These are phyloP conservation scores for Uncinocarpus reesii DNA, from an alignment of 2,329 filamentous ascomycete genomes.

Conservation along the genomic window DNA sequence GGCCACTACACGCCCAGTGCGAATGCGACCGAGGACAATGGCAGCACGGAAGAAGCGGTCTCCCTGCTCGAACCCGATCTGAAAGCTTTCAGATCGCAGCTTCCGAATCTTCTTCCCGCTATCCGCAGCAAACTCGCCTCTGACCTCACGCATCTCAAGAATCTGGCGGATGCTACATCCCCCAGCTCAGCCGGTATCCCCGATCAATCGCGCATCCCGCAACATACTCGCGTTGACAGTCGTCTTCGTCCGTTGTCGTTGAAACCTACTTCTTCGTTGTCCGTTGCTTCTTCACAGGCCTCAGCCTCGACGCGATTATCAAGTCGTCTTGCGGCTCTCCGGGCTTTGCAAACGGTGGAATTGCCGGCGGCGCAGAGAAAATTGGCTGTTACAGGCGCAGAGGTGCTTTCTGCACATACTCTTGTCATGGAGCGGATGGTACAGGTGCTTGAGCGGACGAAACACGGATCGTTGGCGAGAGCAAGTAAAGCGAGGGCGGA, in stretches of 20 bases:
- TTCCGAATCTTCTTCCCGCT: conserved; percentile 12
- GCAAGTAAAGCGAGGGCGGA: conserved; percentile 32
- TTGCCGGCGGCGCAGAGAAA: conserved; percentile 26
- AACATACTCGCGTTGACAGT: conserved; percentile 4
- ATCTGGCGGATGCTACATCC: conserved; percentile 5
- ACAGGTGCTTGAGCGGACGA: conserved; percentile 32
- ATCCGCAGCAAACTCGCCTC: conserved; percentile 12
- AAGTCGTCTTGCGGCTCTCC: conserved; percentile 24
- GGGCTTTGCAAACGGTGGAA: conserved; percentile 25
- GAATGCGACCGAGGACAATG: conserved; percentile 11
- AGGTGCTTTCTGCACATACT: conserved; percentile 26
- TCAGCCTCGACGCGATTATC: conserved; percentile 23
- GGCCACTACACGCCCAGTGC: conserved; percentile 23
- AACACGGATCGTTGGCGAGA: conserved; percentile 30
- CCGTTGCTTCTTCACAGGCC: background rate
- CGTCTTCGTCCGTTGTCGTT: conserved; percentile 8
- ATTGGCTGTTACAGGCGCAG: conserved; percentile 29
- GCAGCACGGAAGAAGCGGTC: conserved; percentile 20
- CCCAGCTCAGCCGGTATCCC: background rate
- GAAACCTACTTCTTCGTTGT: background rate
- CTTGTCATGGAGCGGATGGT: conserved; percentile 30
- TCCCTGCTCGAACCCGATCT: conserved; percentile 30
- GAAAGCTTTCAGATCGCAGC: conserved; percentile 25
- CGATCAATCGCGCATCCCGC: conserved; percentile 5
- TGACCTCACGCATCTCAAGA: conserved; percentile 13